These are phyloP conservation scores for Stagonosporopsis tanaceti DNA, from an alignment of 2,329 filamentous ascomycete genomes.

Conservation along the genomic window DNA sequence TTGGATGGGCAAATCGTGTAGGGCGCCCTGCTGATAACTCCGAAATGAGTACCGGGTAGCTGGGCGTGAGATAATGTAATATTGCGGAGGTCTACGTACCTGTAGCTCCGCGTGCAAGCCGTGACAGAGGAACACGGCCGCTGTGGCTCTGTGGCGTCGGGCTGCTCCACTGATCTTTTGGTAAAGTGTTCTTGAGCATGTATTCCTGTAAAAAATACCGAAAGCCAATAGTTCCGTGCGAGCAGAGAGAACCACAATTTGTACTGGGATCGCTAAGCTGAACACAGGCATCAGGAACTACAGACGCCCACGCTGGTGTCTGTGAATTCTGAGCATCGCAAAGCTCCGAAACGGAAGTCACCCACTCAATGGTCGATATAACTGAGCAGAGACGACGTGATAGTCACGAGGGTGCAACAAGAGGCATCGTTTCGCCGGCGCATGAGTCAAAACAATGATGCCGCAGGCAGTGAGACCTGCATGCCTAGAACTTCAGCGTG, in stretches of 20 bases:
- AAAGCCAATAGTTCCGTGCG: too few species aligned
- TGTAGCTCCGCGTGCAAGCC: background rate
- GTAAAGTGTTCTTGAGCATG: background rate
- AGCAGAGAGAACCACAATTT: background rate
- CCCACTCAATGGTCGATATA: background rate
- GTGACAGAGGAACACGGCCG: background rate
- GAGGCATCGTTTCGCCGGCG: background rate
- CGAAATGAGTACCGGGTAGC: background rate
- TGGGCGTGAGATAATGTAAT: background rate
- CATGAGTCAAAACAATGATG: conserved; percentile 2
- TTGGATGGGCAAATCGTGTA: conserved; percentile 16
- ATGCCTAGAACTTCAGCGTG: conserved; percentile 3
- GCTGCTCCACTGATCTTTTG: background rate
- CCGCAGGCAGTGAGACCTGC: conserved; percentile 13
- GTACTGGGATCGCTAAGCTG: background rate
- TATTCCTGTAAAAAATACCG: background rate
- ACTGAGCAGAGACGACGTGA: background rate
- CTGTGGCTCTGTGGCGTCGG: background rate
- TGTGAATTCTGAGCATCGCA: background rate
- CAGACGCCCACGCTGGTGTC: background rate
- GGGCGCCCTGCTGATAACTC: background rate
- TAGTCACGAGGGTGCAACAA: background rate
- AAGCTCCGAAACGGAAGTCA: background rate
- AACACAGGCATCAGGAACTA: background rate
- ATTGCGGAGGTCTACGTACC: background rate